Conservation (phyloP, 192 early-diverging fungal genomes). For the Kappamyces sp. region DNA sequence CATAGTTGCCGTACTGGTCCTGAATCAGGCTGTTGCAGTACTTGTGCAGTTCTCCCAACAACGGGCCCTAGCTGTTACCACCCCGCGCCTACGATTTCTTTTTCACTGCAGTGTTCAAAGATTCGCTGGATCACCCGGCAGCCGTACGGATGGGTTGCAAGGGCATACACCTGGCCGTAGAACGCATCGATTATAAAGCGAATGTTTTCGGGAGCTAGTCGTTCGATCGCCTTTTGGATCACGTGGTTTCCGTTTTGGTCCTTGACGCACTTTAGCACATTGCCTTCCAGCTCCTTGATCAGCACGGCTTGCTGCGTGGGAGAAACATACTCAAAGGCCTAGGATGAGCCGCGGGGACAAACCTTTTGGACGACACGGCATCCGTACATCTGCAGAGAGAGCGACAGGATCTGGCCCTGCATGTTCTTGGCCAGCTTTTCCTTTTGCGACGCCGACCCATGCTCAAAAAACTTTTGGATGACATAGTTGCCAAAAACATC, state of each 20-base stretch:
- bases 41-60: slow-evolving; percentile 92
- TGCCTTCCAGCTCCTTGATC: slow-evolving; percentile 87
- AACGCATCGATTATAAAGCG: slow-evolving; percentile 97
- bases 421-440: slow-evolving; percentile 87
- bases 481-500: slow-evolving; percentile 99
- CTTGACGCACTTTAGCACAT: slow-evolving; percentile 97
- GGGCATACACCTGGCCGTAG: slow-evolving; percentile 89
- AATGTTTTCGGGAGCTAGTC: slow-evolving; percentile 87
- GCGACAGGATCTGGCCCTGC: slow-evolving; percentile 88
- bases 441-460: slow-evolving; percentile 78
- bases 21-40: slow-evolving; percentile 89
- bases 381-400: slow-evolving; percentile 99
- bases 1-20: slow-evolving; percentile 99
- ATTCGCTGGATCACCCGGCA: slow-evolving; percentile 99
- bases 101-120: slow-evolving; percentile 97
- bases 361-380: slow-evolving; percentile 98
- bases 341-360: neutral
- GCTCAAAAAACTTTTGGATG: slow-evolving; percentile 99
- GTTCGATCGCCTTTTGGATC: slow-evolving; percentile 98
- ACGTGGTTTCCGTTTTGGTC: slow-evolving; percentile 99
- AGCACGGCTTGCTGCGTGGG: slow-evolving; percentile 86
- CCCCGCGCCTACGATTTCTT: slow-evolving; percentile 36
- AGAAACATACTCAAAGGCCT: slow-evolving; percentile 87
- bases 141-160: slow-evolving; percentile 98
- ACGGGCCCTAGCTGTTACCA: slow-evolving; percentile 46